A percentile compares a stretch with the other conserved stretches of the same genome.
Conservation (phyloP, 2,329 filamentous ascomycete genomes). For the Colletotrichum sp. region DNA sequence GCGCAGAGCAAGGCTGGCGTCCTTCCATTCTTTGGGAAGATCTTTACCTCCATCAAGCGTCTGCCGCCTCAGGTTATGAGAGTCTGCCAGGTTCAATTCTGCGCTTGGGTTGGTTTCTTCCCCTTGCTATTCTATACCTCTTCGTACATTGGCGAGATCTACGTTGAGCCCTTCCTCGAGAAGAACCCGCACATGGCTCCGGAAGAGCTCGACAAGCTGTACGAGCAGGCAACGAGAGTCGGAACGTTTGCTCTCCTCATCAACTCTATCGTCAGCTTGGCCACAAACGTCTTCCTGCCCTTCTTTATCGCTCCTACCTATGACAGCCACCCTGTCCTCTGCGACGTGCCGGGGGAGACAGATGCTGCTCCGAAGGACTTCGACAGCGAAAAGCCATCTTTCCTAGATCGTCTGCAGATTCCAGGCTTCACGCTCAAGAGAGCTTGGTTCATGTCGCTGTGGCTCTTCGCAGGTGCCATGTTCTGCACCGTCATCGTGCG, state of each 20-base stretch:
- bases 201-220: conserved; percentile 77
- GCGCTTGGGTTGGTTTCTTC: conserved; percentile 95
- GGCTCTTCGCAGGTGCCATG: conserved; percentile 85
- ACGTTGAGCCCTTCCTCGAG: conserved; percentile 81
- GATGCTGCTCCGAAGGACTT: conserved; percentile 34
- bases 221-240: conserved; percentile 84
- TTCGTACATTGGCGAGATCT: conserved; percentile 92
- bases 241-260: conserved; percentile 90
- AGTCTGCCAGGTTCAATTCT: conserved; percentile 84
- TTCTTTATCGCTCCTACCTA: conserved; percentile 87
- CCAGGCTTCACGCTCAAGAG: conserved; percentile 85
- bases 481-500: conserved; percentile 82
- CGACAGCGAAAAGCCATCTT: conserved; percentile 41
- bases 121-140: conserved; percentile 95
- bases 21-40: conserved; percentile 78
- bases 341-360: conserved; percentile 34
- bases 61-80: conserved; percentile 82
- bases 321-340: conserved; percentile 46
- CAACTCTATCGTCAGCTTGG: conserved; percentile 84
- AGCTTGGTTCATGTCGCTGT: conserved; percentile 83
- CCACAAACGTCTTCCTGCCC: conserved; percentile 82
- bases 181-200: conserved; percentile 79
- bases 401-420: conserved; percentile 72
- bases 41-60: conserved; percentile 77
- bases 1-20: conserved; percentile 68